These are phyloP conservation scores for Mortierella sp. DNA, from an alignment of 371 early-diverging fungal genomes.

Conservation along the genomic window DNA sequence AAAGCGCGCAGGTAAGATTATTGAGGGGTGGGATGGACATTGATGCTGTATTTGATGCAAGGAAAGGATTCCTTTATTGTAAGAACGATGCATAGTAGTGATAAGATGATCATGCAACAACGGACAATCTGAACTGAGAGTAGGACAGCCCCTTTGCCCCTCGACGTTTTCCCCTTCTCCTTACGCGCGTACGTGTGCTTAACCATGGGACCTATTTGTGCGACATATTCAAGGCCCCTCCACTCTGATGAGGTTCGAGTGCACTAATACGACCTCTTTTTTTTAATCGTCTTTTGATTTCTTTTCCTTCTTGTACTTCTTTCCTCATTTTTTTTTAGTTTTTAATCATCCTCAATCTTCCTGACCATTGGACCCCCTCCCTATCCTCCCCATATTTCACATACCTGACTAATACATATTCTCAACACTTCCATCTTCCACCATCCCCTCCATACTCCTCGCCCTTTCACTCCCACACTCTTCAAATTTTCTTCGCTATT, in stretches of 20 bases:
- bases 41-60: background rate
- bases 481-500: background rate
- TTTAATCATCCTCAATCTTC: slow-evolving; percentile 2
- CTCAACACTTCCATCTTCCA: background rate
- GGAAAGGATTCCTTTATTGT: background rate
- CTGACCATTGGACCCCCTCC: background rate
- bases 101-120: background rate
- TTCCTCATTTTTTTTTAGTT: background rate
- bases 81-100: background rate
- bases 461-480: background rate
- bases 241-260: background rate
- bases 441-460: background rate
- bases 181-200: background rate
- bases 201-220: background rate
- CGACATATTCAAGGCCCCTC: background rate
- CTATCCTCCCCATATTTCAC: background rate
- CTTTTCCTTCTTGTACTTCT: background rate
- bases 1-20: background rate
- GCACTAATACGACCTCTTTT: background rate
- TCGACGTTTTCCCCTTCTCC: background rate
- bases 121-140: background rate
- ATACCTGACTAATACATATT: background rate
- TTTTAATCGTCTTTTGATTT: background rate
- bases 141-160: no score
- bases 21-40: background rate